Conservation (phyloP, 441 rosid species). For the Gossypium aridum region DNA sequence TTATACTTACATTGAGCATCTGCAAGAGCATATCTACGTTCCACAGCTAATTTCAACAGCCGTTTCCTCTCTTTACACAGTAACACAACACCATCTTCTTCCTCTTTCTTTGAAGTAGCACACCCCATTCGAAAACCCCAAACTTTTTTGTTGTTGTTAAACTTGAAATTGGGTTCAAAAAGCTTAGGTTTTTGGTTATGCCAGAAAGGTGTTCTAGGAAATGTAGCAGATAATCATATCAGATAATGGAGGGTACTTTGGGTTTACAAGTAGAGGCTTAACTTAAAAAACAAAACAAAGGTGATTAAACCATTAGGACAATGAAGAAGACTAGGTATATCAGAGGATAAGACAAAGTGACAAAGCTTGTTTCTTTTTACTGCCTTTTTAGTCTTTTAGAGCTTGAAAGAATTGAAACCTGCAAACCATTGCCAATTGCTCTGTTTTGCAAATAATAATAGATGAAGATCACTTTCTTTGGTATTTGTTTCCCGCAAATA, state of each 20-base stretch:
- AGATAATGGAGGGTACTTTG: neutral
- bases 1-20: conserved; percentile 47
- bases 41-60: conserved; percentile 39
- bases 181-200: neutral
- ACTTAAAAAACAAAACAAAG: neutral
- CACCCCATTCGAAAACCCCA: conserved; percentile 33
- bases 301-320: neutral
- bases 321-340: neutral
- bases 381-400: neutral
- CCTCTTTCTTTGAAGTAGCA: conserved; percentile 37
- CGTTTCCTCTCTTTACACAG: conserved; percentile 45
- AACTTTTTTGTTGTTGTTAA: neutral
- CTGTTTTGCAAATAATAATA: neutral
- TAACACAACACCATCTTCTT: conserved; percentile 32
- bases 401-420: neutral
- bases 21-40: conserved; percentile 39
- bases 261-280: neutral
- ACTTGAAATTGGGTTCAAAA: neutral
- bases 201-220: conserved; percentile 8
- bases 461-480: neutral
- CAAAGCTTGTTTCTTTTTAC: neutral
- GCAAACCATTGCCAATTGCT: neutral
- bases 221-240: conserved; percentile 8
- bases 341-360: conserved; percentile 10
- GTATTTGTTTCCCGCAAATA: neutral